Base-by-base conservation (phyloP, 2,329 filamentous ascomycete species). In the Fusarium devonianum region DNA sequence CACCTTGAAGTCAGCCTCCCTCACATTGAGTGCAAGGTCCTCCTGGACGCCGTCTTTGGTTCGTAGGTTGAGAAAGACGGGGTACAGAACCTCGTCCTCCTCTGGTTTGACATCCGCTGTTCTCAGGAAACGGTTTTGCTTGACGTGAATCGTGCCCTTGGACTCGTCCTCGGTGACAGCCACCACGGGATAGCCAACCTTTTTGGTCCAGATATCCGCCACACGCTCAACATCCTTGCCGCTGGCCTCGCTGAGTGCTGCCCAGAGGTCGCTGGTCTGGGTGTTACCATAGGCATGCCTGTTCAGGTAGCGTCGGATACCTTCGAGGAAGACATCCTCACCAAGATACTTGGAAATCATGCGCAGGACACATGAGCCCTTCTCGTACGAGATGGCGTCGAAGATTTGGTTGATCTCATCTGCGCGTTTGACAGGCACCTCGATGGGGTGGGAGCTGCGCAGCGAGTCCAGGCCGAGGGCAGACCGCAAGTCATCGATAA, bases 341-440 rank as follows among this genome's bases (percentile, higher is more conserved):
- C 93, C 93, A 17, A 97, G 79, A 67, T 96, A 95, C 60, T 92
- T 96, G 14, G 93, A 96, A 60, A 97, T 92, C 93, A 97, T 97
- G 68, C 93, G 89, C 53, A 97, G 81, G 23, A 97, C 92, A 64
- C 92, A 96, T 9, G 92, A 97, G 13, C 93, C 93, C 78, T 97
- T 97, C 46, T 91, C 92, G 75, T 97, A 97, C 1, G 93, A 97
- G 61, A 97, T 97, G 56, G 92, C 90, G 69, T 97, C 93, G 65
- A 97, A 97, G 63, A 97, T 97, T 75, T 97, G 92, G 75, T 96
- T 96, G 71, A 97, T 92, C 73, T 97, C 92, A 63, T 96, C 92
- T 19, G 92, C 92, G 50, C 89, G 87, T 81, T 96, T 96, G 57
- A 97, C 92, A 2, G 93, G 93, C 1, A 97, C 92, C 72, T 97